phyloP scores from a whole-genome alignment of 108 stramenopile species.

The Ochromonas danica region DNA sequence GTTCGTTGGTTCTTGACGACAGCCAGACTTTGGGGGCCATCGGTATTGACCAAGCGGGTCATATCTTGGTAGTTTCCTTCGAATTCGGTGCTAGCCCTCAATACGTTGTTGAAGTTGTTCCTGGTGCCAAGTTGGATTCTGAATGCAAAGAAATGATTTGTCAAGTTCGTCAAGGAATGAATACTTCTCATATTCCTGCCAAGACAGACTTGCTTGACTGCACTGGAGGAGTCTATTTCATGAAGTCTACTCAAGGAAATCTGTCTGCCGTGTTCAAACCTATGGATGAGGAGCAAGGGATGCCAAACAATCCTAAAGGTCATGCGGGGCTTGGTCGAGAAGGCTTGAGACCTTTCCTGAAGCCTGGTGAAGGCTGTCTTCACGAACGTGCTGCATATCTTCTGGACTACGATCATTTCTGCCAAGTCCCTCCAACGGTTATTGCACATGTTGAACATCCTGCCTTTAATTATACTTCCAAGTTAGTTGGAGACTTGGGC shows the following conservation, averaged over 20 bases:
- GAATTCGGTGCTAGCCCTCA: neutral
- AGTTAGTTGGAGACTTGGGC: conserved; percentile 33
- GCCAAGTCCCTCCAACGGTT: conserved; percentile 89
- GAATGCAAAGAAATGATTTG: neutral
- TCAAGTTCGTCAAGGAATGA: conserved; percentile 8
- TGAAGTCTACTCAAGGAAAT: conserved; percentile 73
- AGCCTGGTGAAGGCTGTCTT: conserved; percentile 87
- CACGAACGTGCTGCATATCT: conserved; percentile 95
- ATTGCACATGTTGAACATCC: conserved; percentile 88
- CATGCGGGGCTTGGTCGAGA: conserved; percentile 34
- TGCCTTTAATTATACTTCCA: conserved; percentile 63
- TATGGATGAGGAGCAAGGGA: conserved; percentile 94
- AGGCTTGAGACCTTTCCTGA: conserved; percentile 75
- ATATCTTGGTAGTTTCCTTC: neutral
- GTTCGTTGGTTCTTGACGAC: neutral
- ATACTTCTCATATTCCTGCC: neutral
- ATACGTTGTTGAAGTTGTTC: neutral
- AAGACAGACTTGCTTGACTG: conserved; percentile 63
- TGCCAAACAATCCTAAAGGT: conserved; percentile 84
- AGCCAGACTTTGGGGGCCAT: neutral
- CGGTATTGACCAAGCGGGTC: neutral
- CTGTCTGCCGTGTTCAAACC: conserved; percentile 93
- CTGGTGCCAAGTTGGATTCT: neutral
- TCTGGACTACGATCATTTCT: conserved; percentile 75
- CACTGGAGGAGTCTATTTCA: conserved; percentile 93